These are phyloP conservation scores for Botrytis squamosa DNA, from an alignment of 2,329 filamentous ascomycete genomes.

Conservation along the genomic window DNA sequence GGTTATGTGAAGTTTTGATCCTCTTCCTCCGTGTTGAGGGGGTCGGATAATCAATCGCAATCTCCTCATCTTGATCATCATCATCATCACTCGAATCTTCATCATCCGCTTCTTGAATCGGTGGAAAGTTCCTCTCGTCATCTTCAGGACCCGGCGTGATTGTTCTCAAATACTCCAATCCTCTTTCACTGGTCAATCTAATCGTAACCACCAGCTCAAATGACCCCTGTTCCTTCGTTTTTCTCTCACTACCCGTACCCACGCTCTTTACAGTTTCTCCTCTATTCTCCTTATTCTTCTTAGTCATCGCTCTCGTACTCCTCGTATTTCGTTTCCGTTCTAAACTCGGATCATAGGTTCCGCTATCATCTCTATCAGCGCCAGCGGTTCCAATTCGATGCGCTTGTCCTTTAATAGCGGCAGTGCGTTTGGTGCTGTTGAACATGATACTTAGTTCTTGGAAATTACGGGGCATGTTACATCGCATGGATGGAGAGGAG, in stretches of 20 bases:
- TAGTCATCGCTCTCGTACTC: constrained; percentile 1
- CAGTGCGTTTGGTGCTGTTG: constrained; percentile 26
- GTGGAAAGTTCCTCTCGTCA: background rate
- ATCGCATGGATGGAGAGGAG: constrained; percentile 25
- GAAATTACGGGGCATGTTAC: constrained; percentile 1
- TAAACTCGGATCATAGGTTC: constrained; percentile 34
- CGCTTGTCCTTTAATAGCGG: constrained; percentile 23
- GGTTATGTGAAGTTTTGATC: constrained; percentile 16
- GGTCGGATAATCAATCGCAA: constrained; percentile 4
- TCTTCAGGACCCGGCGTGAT: constrained; percentile 7
- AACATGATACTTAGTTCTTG: constrained; percentile 23
- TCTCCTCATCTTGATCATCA: background rate
- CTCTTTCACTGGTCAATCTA: background rate
- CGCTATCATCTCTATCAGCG: constrained; percentile 35
- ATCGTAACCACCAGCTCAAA: constrained; percentile 27
- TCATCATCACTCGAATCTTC: background rate
- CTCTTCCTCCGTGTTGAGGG: background rate
- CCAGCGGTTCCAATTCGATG: constrained; percentile 25
- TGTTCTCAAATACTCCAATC: background rate
- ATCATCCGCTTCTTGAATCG: constrained; percentile 15
- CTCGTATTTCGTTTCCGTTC: constrained; percentile 6
- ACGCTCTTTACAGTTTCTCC: background rate
- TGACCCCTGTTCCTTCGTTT: constrained; percentile 8
- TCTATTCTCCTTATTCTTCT: constrained; percentile 5
- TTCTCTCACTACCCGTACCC: constrained; percentile 1